Evolutionary conservation across 148 eudicot species (phyloP).

Genomic region (Chenopodium formosanum): DNA sequence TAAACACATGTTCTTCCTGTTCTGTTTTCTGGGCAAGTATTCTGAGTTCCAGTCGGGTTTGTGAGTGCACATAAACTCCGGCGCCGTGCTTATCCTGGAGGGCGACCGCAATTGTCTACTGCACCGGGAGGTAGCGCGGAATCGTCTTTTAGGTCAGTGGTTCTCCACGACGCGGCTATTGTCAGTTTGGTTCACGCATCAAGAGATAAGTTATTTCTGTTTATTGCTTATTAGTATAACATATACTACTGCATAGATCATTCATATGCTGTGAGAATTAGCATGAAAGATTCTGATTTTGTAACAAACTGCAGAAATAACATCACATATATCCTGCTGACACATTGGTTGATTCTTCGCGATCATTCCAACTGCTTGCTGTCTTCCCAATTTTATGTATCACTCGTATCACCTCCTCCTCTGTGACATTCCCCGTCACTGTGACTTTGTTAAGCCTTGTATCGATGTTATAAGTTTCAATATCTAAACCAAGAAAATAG

Average conservation of each 20-base stretch:
- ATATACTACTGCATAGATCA: not conserved
- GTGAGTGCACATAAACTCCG: no score
- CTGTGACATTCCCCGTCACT: constrained; percentile 82
- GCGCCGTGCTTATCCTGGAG: no score
- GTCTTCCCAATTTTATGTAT: constrained; percentile 85
- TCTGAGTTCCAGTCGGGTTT: no score
- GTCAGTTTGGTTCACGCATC: no score
- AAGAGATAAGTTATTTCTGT: no score
- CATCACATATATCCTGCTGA: constrained; percentile 20
- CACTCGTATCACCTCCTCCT: constrained; percentile 58
- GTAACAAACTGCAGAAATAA: not conserved
- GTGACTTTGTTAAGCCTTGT: constrained; percentile 72
- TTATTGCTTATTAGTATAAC: no score
- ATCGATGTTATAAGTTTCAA: constrained; percentile 79
- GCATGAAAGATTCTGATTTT: not conserved
- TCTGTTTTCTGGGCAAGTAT: no score
- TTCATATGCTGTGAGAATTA: not conserved
- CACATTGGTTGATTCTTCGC: constrained; percentile 4
- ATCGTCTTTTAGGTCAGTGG: no score
- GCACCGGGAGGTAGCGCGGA: no score
- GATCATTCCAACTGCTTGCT: constrained; percentile 55
- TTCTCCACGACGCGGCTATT: no score
- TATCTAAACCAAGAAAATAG: constrained; percentile 38
- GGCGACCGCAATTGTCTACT: no score
- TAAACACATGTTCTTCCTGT: no score